Evolutionary conservation across 768 basidiomycete genomes (phyloP).

Genomic region (Arthromyces matolae): DNA sequence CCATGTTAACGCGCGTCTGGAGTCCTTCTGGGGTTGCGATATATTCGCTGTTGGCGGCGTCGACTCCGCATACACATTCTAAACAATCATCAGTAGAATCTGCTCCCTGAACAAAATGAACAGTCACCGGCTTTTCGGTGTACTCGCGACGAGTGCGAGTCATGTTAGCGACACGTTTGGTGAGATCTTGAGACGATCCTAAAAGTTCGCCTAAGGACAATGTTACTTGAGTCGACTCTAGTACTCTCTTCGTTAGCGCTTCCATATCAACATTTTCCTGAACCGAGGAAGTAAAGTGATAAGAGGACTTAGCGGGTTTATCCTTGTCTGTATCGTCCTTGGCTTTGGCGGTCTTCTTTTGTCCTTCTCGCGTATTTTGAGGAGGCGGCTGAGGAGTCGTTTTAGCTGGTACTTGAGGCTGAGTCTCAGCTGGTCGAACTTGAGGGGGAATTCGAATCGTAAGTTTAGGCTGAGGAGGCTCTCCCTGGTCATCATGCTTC

Average conservation of each 20-base stretch:
- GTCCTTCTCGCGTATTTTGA: background rate
- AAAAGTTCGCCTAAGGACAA: background rate
- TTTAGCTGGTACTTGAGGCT: background rate
- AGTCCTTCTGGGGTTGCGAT: too few species aligned
- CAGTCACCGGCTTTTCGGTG: background rate
- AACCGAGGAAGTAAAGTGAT: constrained; percentile 1
- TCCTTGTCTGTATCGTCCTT: background rate
- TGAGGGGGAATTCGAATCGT: too few species aligned
- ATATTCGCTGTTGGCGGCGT: background rate
- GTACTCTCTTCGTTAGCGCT: background rate
- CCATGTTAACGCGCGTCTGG: background rate
- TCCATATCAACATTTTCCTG: constrained; percentile 6
- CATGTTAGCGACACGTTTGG: constrained; percentile 7
- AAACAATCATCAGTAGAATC: background rate
- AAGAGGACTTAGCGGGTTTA: background rate
- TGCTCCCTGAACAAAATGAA: background rate
- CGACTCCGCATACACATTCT: background rate
- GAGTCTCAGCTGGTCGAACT: background rate
- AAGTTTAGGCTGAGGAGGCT: too few species aligned
- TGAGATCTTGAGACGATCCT: background rate
- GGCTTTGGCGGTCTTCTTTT: background rate
- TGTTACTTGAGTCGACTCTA: background rate
- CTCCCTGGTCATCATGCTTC: background rate
- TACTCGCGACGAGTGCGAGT: constrained; percentile 12
- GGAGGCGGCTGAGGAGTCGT: background rate